Base-by-base conservation (phyloP, 1,284 basidiomycete genomes). In the Malassezia japonica region DNA sequence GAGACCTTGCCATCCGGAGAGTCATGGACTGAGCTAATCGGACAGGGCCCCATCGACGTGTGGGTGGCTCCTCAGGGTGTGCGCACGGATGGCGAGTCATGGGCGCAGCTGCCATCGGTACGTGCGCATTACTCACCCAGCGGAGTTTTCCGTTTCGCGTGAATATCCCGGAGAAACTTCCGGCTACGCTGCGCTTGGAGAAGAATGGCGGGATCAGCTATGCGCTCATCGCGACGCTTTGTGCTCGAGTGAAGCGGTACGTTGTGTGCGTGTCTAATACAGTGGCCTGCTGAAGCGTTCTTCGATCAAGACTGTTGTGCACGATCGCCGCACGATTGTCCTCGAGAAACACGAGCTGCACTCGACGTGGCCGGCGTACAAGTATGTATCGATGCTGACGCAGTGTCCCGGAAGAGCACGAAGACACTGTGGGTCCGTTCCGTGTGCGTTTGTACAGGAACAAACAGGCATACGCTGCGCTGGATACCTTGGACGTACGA, bases 321-420 rank as follows among this genome's bases (percentile, higher is more conserved):
- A 69, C 28, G 61, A 62, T 37, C 61, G 57, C 6, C 63, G 63
- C 43, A 59, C 61, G 0, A 42, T 72, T 21, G 59, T 59, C 47
- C 56, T 72, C 28, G 66, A 67, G 46, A 72, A 72, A 56, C 68
- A 72, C 57, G 70, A 72, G 41, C 56, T 70, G 3, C 70, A 70
- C 50, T 66, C 67, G 9, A 58, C 60, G 9, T 70, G 68, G 66
- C 66, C 68, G 16, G 46, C 65, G 36, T 72, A 70, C 48, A 48
- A 64, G 45, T 56, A 25, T 23, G 46, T 39, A 5, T 16, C 18
- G 28, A 20, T 29, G n/a, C 27, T 31, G 18, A 35, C 36, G 25
- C 27, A 54, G 39, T 25, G 38, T 48, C 15, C 62, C 64, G 0
- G 62, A 66, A 13, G 61, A 66, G 38, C 55, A 55, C 43, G 59